Conservation (phyloP, 2,329 filamentous ascomycete species). For the Hymenoscyphus infarciens region DNA sequence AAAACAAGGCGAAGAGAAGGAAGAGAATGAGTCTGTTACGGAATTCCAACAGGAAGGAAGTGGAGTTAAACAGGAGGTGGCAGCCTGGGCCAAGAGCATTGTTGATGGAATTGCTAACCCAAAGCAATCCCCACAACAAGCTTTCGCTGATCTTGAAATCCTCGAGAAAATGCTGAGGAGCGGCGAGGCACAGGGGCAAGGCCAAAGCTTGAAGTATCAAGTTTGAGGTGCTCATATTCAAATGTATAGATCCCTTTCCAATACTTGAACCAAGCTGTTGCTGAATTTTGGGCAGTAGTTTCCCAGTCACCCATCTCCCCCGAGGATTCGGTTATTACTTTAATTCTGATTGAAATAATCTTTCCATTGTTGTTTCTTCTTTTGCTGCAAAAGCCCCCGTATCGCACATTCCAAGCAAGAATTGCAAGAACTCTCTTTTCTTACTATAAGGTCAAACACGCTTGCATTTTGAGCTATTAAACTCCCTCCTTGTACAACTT, state of each 20-base stretch:
- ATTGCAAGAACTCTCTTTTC: too few relatives aligned
- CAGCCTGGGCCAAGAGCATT: constrained; percentile 33
- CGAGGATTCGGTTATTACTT: too few relatives aligned
- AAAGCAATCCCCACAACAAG: constrained; percentile 27
- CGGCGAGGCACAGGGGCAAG: constrained; percentile 33
- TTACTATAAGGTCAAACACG: too few relatives aligned
- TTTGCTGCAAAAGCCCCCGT: too few relatives aligned
- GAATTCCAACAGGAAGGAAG: constrained; percentile 32
- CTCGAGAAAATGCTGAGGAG: constrained; percentile 36
- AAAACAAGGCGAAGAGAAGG: constrained; percentile 27
- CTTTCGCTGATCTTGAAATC: constrained; percentile 33
- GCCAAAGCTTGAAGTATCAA: constrained; percentile 26
- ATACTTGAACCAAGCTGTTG: not conserved
- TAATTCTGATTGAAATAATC: too few relatives aligned
- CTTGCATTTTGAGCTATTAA: too few relatives aligned
- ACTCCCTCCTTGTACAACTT: too few relatives aligned
- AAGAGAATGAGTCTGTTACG: constrained; percentile 22
- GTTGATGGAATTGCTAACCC: constrained; percentile 25
- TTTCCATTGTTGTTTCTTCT: too few relatives aligned
- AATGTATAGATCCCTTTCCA: constrained; percentile 9
- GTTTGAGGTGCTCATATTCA: constrained; percentile 5
- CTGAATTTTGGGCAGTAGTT: not conserved
- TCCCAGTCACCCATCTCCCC: not conserved
- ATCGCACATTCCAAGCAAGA: too few relatives aligned
- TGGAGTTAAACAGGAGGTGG: constrained; percentile 34